Base-by-base conservation (phyloP, 1,284 basidiomycete species). In the Microbotryum lychnidis-dioicae region DNA sequence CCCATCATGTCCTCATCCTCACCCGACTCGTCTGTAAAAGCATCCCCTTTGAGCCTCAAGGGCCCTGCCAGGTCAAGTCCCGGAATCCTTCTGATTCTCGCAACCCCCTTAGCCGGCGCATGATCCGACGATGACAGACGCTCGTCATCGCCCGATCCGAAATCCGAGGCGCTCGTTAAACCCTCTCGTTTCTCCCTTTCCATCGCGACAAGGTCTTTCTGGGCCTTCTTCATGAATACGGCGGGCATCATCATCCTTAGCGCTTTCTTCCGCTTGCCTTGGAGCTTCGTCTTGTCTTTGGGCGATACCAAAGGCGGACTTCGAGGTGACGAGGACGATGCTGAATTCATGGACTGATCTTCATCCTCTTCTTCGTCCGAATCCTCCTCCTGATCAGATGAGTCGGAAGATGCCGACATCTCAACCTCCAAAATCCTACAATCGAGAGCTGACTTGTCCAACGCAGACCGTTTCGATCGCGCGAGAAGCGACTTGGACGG, bases 241-340 rank as follows among this genome's bases (percentile, higher is more conserved):
- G 59, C 68, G 9, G 71, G 71, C 70, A 72, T 69, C 71, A 71
- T 72, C 9, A 37, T 33, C 20, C 62, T 57, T 5, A 70, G 58
- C 3, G 64, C 64, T 25, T 57, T 56, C 27, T 62, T 58, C 12
- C 65, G 61, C 48, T 65, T 69, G 27, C 62, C 57, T 25, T 61
- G 60, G 45, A 72, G 64, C 29, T 54, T 52, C 16, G 37, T 42
- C 37, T 42, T 42, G 37, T 42, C 37, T 16, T 42, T 42, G 37
- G 14, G 10, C 18, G 62, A 23, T 1, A 37, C 12, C 31, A 46
- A n/a, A 12, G 65, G 16, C 56, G 59, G 9, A 57, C 37, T 42
- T 42, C 37, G 55, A 62, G 53, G 20, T 63, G 63, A 6, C 27
- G 48, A 45, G 29, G 52, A 50, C 16, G 31, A 29, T 14, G 20